A percentile compares a stretch with the other conserved stretches of the same genome.
These are phyloP conservation scores for Limonium bicolor DNA, from an alignment of 148 eudicot species.

Conservation along the genomic window DNA sequence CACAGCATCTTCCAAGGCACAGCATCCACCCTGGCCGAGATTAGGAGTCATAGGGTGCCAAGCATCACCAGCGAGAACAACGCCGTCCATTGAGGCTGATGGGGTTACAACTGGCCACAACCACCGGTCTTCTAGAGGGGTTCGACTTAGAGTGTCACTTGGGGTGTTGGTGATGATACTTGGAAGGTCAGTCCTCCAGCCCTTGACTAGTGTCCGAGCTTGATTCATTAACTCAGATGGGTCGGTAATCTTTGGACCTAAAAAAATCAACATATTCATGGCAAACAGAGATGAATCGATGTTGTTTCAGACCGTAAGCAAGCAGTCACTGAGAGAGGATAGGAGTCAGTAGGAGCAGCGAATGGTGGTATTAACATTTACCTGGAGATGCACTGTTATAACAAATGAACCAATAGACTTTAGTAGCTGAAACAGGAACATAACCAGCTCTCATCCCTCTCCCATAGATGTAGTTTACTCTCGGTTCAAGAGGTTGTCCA, in stretches of 20 bases:
- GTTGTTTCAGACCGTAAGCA: too few relatives aligned
- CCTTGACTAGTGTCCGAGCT: slow-evolving; percentile 29
- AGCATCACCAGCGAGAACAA: slow-evolving; percentile 10
- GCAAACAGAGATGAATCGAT: too few relatives aligned
- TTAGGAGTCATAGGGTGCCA: slow-evolving; percentile 13
- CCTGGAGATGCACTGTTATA: slow-evolving; percentile 6
- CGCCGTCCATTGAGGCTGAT: slow-evolving; percentile 2
- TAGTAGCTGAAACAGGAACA: slow-evolving; percentile 1
- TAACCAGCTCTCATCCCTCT: slow-evolving; percentile 3
- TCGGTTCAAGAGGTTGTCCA: slow-evolving; percentile 3
- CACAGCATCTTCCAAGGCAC: slow-evolving; percentile 10
- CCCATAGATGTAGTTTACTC: neutral
- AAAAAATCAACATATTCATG: too few relatives aligned
- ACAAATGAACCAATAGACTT: slow-evolving; percentile 8
- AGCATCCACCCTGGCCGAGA: slow-evolving; percentile 10
- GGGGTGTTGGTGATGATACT: slow-evolving; percentile 39
- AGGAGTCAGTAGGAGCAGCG: neutral
- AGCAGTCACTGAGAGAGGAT: too few relatives aligned
- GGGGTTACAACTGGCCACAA: slow-evolving; percentile 4
- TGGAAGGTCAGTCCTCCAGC: slow-evolving; percentile 50
- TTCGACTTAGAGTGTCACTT: slow-evolving; percentile 42
- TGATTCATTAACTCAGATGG: slow-evolving; percentile 49
- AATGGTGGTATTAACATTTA: neutral
- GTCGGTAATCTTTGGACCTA: slow-evolving; percentile 77
- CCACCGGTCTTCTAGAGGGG: slow-evolving; percentile 69